A percentile compares a stretch with the other conserved stretches of the same genome.
Conservation (phyloP, 179 eudicot genomes). For the Sideroxylon spinosum region DNA sequence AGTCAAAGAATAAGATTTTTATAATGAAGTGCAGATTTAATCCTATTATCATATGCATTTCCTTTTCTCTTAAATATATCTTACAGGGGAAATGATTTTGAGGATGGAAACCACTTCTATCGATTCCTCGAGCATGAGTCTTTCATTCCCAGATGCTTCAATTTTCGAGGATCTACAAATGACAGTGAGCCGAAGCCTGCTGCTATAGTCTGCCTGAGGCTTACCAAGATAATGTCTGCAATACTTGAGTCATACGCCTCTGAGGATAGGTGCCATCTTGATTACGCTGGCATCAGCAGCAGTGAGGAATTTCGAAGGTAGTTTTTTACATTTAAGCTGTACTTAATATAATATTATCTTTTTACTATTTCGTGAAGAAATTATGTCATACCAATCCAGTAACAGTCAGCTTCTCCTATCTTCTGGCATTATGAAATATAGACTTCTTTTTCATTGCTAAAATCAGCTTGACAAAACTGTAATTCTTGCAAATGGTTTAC, state of each 20-base stretch:
- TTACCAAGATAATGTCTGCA: slow-evolving; percentile 73
- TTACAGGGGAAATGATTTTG: slow-evolving; percentile 64
- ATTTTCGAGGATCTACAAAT: slow-evolving; percentile 62
- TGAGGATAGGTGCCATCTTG: slow-evolving; percentile 58
- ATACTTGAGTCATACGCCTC: slow-evolving; percentile 91
- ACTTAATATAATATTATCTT: background rate
- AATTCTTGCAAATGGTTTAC: background rate
- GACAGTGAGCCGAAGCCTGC: slow-evolving; percentile 66
- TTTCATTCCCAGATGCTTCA: slow-evolving; percentile 71
- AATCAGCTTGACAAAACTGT: background rate
- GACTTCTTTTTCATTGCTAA: background rate
- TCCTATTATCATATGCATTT: background rate
- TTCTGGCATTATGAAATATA: background rate
- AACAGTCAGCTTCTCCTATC: background rate
- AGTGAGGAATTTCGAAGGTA: slow-evolving; percentile 96
- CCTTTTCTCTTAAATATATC: background rate
- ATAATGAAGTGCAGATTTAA: background rate
- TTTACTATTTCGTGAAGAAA: too few species aligned
- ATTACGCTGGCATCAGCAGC: slow-evolving; percentile 77
- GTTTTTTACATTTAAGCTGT: background rate
- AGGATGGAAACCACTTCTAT: slow-evolving; percentile 65
- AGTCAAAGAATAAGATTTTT: background rate
- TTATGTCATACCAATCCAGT: background rate
- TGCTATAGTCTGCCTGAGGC: slow-evolving; percentile 43
- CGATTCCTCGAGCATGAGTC: slow-evolving; percentile 87